phyloP scores from a whole-genome alignment of 129 eudicot genomes.

The Deinandra increscens region DNA sequence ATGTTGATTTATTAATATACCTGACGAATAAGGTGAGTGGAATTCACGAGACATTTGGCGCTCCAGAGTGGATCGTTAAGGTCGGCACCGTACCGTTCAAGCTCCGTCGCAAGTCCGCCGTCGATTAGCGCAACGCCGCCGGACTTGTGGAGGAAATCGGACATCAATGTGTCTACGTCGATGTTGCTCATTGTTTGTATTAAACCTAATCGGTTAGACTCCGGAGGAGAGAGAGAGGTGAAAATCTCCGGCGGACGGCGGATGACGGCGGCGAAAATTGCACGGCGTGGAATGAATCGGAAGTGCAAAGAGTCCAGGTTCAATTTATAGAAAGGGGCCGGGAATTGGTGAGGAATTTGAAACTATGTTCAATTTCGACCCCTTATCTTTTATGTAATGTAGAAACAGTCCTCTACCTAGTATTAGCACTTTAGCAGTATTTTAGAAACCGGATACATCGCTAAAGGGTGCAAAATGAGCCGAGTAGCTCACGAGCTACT shows the following conservation, averaged over 20 bases:
- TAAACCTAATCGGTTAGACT: neutral
- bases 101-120: slow-evolving; percentile 95
- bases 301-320: slow-evolving; percentile 14
- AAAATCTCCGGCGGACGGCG: slow-evolving; percentile 22
- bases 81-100: slow-evolving; percentile 83
- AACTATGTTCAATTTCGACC: neutral
- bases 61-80: slow-evolving; percentile 92
- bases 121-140: slow-evolving; percentile 79
- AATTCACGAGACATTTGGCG: slow-evolving; percentile 74
- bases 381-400: slow-evolving; percentile 5
- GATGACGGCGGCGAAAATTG: slow-evolving; percentile 12
- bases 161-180: slow-evolving; percentile 33
- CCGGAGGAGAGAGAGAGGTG: neutral
- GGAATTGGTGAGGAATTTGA: slow-evolving; percentile 26
- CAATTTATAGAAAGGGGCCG: slow-evolving; percentile 36
- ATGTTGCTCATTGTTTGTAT: slow-evolving; percentile 14
- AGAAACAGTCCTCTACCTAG: neutral
- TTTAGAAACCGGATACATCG: no score
- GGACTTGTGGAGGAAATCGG: slow-evolving; percentile 55
- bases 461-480: no score
- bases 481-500: no score
- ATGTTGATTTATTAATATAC: slow-evolving; percentile 32
- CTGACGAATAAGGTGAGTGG: slow-evolving; percentile 74
- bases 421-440: neutral
- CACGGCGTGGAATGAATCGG: neutral